Base-by-base conservation (phyloP, 331 rosid genomes). In the Pyracantha coccinea region DNA sequence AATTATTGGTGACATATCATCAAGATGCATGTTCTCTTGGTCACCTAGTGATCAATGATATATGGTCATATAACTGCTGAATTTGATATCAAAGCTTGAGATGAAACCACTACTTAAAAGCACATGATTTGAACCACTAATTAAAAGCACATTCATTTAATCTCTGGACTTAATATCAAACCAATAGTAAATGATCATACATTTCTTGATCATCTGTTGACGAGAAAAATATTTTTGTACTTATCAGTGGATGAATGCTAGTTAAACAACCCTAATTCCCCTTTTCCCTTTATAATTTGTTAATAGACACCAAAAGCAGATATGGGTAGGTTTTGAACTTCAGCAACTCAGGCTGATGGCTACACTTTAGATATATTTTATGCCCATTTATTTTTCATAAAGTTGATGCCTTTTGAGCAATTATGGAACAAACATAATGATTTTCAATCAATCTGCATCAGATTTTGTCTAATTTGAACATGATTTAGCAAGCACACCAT, bases 351-450 rank as follows among this genome's bases (percentile, higher is more conserved):
- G 68, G 66, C 54, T 73, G 78, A 66, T 29, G 73, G 80, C 31
- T 66, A 58, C 68, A 62, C 70, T 78, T 38, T 0, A 23, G 7
- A 38, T 38, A 38, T 60, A 60, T 60, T 25, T 27, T 13, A 60
- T 60, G 84, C 65, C 86, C 86, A 70, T 53, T 41, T 75, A 68
- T 74, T 73, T 69, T 74, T 81, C 54, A 50, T 45, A 70, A 83
- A 64, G 78, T 72, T 61, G 45, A 35, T 38, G 64, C 76, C 75
- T 77, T 79, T 84, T 74, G 83, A 61, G 69, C 79, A 78, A 78
- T 53, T 29, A 16, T 60, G 38, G 76, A 9, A 52, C 19, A 15
- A 35, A 44, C 47, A 66, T 20, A 64, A 68, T 16, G 67, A 59
- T 76, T 75, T 76, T 23, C 53, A 79, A 69, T 72, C 68, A 69